Conservation (phyloP, 768 basidiomycete species). For the Trametes maxima region DNA sequence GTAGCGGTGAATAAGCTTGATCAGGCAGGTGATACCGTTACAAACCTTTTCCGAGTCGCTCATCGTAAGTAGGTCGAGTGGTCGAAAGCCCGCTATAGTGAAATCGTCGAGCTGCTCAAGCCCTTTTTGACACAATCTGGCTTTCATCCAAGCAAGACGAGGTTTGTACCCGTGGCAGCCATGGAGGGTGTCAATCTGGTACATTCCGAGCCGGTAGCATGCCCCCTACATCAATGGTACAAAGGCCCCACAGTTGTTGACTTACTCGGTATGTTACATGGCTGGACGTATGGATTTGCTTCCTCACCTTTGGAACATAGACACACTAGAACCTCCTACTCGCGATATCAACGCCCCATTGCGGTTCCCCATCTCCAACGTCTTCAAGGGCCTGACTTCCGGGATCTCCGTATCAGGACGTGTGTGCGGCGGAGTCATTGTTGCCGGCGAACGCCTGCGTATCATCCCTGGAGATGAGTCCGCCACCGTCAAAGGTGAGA, state of each 20-base stretch:
- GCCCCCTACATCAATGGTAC: slow-evolving; percentile 72
- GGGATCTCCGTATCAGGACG: slow-evolving; percentile 81
- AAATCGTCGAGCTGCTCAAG: slow-evolving; percentile 72
- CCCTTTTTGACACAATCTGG: slow-evolving; percentile 89
- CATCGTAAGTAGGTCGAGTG: slow-evolving; percentile 71
- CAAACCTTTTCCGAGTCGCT: neutral
- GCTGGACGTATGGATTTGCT: neutral
- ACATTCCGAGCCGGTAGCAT: slow-evolving; percentile 48
- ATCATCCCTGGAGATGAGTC: slow-evolving; percentile 93
- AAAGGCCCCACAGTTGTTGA: slow-evolving; percentile 83
- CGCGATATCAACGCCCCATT: slow-evolving; percentile 78
- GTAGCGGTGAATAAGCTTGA: slow-evolving; percentile 97
- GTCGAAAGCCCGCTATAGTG: slow-evolving; percentile 81
- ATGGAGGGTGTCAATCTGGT: slow-evolving; percentile 88
- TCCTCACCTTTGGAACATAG: slow-evolving; percentile 41
- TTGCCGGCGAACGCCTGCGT: slow-evolving; percentile 86
- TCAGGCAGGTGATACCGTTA: slow-evolving; percentile 52
- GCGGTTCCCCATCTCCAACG: slow-evolving; percentile 90
- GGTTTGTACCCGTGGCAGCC: slow-evolving; percentile 88
- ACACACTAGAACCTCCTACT: slow-evolving; percentile 77
- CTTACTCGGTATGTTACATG: slow-evolving; percentile 61
- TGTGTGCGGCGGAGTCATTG: slow-evolving; percentile 84
- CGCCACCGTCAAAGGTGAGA: slow-evolving; percentile 69
- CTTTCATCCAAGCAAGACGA: slow-evolving; percentile 75
- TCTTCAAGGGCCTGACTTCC: slow-evolving; percentile 87